Percentiles rank a stretch among this genome's conserved stretches.
Evolutionary conservation across 768 basidiomycete genomes (phyloP).

Genomic region (Ramaria sp.): DNA sequence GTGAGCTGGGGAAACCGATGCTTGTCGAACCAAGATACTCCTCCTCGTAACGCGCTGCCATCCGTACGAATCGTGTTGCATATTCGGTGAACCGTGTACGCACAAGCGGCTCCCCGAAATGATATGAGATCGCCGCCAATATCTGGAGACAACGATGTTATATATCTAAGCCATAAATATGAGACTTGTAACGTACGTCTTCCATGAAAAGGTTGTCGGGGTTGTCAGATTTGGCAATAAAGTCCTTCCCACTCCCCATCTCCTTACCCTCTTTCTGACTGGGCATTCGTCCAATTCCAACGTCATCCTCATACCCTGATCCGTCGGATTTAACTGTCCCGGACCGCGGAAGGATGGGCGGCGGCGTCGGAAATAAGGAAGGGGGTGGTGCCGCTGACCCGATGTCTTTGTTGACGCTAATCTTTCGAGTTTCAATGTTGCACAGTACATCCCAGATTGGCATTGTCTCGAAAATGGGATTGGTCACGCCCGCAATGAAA

Average conservation of each 20-base stretch:
- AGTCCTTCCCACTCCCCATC: constrained; percentile 37
- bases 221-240: constrained; percentile 45
- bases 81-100: constrained; percentile 88
- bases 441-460: constrained; percentile 89
- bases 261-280: constrained; percentile 35
- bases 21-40: constrained; percentile 58
- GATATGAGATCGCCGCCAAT: constrained; percentile 75
- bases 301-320: constrained; percentile 47
- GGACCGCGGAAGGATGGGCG: constrained; percentile 40
- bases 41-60: constrained; percentile 90
- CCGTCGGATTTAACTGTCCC: constrained; percentile 58
- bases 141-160: constrained; percentile 39
- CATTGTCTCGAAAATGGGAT: constrained; percentile 87
- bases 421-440: constrained; percentile 79
- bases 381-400: constrained; percentile 26
- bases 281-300: constrained; percentile 51
- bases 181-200: constrained; percentile 50
- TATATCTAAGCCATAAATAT: neutral
- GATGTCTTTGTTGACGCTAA: constrained; percentile 84
- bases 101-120: constrained; percentile 84
- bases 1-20: constrained; percentile 56
- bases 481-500: constrained; percentile 94
- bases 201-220: constrained; percentile 87
- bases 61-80: constrained; percentile 71
- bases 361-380: constrained; percentile 31